These are phyloP conservation scores for Bryum argenteum DNA, from an alignment of 225 moss, liverwort and hornwort genomes.

Conservation along the genomic window DNA sequence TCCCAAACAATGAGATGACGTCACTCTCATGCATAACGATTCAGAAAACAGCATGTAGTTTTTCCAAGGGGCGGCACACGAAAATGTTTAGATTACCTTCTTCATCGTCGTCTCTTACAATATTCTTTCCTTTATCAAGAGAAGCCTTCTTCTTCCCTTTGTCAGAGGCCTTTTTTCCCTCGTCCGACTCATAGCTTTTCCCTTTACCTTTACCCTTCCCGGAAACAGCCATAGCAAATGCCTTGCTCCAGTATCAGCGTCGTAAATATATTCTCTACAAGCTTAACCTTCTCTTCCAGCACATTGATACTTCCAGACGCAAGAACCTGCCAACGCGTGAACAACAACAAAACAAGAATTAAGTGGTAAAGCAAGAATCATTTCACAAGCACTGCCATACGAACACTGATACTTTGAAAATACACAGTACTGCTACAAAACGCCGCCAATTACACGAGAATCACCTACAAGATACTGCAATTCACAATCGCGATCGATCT, in stretches of 20 bases:
- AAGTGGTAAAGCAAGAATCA: constrained; percentile 8
- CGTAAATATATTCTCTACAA: constrained; percentile 15
- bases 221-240: constrained; percentile 43
- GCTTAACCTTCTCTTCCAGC: constrained; percentile 9
- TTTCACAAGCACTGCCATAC: constrained; percentile 6
- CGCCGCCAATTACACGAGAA: background rate
- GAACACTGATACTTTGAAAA: no score
- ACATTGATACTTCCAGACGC: constrained; percentile 7
- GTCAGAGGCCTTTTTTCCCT: constrained; percentile 16
- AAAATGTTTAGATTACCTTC: constrained; percentile 30
- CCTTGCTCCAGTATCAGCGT: constrained; percentile 17
- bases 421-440: background rate
- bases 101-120: constrained; percentile 41
- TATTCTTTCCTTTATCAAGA: constrained; percentile 42
- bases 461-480: background rate
- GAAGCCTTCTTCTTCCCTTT: constrained; percentile 28
- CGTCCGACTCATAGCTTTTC: constrained; percentile 27
- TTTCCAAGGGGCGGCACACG: background rate
- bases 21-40: constrained; percentile 2
- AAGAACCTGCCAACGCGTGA: background rate
- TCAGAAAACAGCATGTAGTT: background rate
- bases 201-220: constrained; percentile 32
- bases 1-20: constrained; percentile 32
- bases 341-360: constrained; percentile 1
- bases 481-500: background rate